These are phyloP conservation scores for Ramichloridium luteum DNA, from an alignment of 2,329 filamentous ascomycete species.

Conservation along the genomic window DNA sequence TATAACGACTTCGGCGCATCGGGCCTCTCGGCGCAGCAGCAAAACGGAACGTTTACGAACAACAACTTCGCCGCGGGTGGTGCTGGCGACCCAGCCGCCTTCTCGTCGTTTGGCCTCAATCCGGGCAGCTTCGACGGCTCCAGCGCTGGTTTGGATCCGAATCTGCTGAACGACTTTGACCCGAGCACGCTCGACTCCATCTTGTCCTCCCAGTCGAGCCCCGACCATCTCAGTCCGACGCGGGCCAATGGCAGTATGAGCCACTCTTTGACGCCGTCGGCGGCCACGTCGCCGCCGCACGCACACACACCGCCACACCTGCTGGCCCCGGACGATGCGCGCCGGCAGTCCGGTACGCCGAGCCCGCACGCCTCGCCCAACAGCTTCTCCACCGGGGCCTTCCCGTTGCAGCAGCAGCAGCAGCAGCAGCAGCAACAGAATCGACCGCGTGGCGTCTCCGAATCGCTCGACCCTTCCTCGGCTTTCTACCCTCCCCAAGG, in stretches of 20 bases:
- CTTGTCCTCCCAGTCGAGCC: neutral
- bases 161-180: conserved; percentile 43
- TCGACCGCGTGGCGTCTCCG: conserved; percentile 45
- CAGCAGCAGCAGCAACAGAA: conserved; percentile 34
- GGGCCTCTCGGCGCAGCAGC: conserved; percentile 3
- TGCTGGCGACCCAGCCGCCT: conserved; percentile 34
- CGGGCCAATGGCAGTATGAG: neutral
- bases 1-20: conserved; percentile 27
- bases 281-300: conserved; percentile 36
- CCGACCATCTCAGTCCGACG: neutral
- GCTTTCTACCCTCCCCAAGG: conserved; percentile 43
- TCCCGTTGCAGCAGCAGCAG: too few species aligned
- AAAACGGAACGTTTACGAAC: conserved; percentile 24
- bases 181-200: conserved; percentile 38
- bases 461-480: conserved; percentile 48
- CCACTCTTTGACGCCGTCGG: conserved; percentile 19
- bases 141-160: conserved; percentile 43
- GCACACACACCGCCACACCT: conserved; percentile 45
- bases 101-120: conserved; percentile 41
- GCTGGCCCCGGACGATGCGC: conserved; percentile 38
- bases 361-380: conserved; percentile 43
- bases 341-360: conserved; percentile 40
- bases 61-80: conserved; percentile 31
- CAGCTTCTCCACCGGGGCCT: too few species aligned
- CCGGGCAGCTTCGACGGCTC: conserved; percentile 45